Conservation (phyloP, 768 basidiomycete genomes). For the Tulasnella sp. region DNA sequence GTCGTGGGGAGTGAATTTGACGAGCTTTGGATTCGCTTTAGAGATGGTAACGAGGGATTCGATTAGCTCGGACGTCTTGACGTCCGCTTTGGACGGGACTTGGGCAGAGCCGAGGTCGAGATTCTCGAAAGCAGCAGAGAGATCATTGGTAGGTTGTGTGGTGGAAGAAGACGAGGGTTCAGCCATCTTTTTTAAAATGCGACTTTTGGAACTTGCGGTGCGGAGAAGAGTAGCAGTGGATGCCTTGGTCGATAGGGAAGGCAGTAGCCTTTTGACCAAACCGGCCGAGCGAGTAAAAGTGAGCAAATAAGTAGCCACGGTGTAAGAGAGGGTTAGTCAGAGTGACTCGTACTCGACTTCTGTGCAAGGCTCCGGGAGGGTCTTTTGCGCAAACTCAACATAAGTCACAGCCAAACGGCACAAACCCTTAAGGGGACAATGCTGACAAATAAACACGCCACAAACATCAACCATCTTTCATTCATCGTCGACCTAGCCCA, state of each 20-base stretch:
- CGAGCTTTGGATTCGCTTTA: constrained; percentile 57
- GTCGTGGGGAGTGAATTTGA: constrained; percentile 53
- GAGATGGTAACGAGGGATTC: constrained; percentile 50
- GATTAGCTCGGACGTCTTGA: constrained; percentile 48
- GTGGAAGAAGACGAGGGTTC: background rate
- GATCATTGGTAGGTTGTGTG: background rate
- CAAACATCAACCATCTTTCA: background rate
- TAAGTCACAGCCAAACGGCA: background rate
- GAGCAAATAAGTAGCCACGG: constrained; percentile 7
- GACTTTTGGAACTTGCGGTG: background rate
- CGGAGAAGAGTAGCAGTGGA: background rate
- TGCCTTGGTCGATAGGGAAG: background rate
- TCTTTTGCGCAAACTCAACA: background rate
- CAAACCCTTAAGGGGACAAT: background rate
- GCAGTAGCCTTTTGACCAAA: background rate
- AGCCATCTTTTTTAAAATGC: background rate
- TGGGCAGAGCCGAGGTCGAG: background rate
- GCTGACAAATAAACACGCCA: background rate
- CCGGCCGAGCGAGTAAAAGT: background rate
- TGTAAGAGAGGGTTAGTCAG: background rate
- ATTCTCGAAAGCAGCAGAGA: background rate
- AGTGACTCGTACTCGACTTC: background rate
- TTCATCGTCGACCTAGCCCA: background rate
- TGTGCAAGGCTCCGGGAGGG: background rate
- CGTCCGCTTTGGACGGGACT: background rate